A percentile compares a stretch with the other conserved stretches of the same genome.
phyloP scores from a whole-genome alignment of 2,329 filamentous ascomycete genomes.

The Fusarium sp. region DNA sequence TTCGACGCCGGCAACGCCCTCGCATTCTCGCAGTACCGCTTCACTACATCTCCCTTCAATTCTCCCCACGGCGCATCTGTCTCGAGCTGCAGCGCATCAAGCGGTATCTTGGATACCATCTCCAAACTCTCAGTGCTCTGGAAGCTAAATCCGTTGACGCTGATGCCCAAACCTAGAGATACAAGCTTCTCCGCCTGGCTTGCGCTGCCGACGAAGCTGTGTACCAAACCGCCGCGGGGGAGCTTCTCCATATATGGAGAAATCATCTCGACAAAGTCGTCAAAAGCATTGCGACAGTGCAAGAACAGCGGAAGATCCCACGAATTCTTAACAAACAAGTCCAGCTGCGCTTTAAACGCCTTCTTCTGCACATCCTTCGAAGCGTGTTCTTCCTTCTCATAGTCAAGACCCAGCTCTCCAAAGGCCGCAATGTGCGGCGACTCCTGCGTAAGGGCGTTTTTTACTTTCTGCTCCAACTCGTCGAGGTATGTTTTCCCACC shows the following conservation, averaged over 20 bases:
- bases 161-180: slow-evolving; percentile 38
- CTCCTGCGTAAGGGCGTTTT: slow-evolving; percentile 39
- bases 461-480: slow-evolving; percentile 39
- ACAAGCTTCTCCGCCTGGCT: slow-evolving; percentile 43
- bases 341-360: slow-evolving; percentile 41
- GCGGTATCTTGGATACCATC: slow-evolving; percentile 41
- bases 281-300: slow-evolving; percentile 44
- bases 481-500: slow-evolving; percentile 40
- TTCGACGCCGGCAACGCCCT: slow-evolving; percentile 53
- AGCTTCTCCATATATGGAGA: slow-evolving; percentile 49
- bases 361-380: slow-evolving; percentile 48
- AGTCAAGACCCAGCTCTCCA: slow-evolving; percentile 63
- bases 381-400: slow-evolving; percentile 57
- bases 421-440: slow-evolving; percentile 54
- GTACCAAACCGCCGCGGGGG: slow-evolving; percentile 38
- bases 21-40: slow-evolving; percentile 54
- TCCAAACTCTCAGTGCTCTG: slow-evolving; percentile 38
- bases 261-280: slow-evolving; percentile 50
- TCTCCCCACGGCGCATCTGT: slow-evolving; percentile 46
- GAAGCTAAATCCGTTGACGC: slow-evolving; percentile 62
- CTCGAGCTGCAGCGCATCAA: slow-evolving; percentile 40
- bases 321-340: slow-evolving; percentile 39
- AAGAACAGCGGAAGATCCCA: slow-evolving; percentile 44
- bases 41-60: slow-evolving; percentile 47
- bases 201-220: slow-evolving; percentile 42